Evolutionary conservation across 106 monocot genomes (phyloP), one percentile per base, ranked within the genome.

Genomic region (Agapanthus africanus): DNA sequence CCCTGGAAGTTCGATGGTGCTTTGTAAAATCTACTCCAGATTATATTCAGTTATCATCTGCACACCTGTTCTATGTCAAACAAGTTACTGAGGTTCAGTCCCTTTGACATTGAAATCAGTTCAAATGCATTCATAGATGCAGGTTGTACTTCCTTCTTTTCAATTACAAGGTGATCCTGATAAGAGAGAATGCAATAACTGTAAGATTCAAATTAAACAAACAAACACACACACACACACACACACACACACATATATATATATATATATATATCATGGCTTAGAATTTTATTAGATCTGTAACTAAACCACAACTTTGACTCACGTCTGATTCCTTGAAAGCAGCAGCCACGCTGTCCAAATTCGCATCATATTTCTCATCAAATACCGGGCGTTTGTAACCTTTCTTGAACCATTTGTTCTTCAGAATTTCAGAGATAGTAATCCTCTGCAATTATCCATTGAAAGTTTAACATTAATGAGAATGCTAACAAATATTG

Each of bases 81-180:
- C 76, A 91, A 80, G 66, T 87, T 97, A n/a, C 82, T 84, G 63
- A 97, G 95, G 78, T 97, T 87, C 5, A 97, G 74, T 13, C 86
- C 91, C 70, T 84, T 84, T 23, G 88, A 86, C 82, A 97, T 82
- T 54, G 95, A 91, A 69, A 97, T 97, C 32, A 97, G 79, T 70
- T 97, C 91, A 82, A 97, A 97, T 31, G 95, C 95, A 77, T 97
- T 97, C 88, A 97, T 82, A 8, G 86, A 73, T 39, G 69, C 74
- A 26, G 91, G 95, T 67, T 97, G 79, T 37, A 78, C 82, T 64
- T 95, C 91, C 19, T n/a, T 81, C 56, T 72, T 84, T 77, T 89
- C 91, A n/a, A 59, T 78, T 0, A 86, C 91, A 76, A 82, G 80
- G 40, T 74, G 40, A 67, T 91, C 91, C 95, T 91, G 42, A 42